Conservation (phyloP, 305 asterid genomes). For the Caryopteris hybrid region DNA sequence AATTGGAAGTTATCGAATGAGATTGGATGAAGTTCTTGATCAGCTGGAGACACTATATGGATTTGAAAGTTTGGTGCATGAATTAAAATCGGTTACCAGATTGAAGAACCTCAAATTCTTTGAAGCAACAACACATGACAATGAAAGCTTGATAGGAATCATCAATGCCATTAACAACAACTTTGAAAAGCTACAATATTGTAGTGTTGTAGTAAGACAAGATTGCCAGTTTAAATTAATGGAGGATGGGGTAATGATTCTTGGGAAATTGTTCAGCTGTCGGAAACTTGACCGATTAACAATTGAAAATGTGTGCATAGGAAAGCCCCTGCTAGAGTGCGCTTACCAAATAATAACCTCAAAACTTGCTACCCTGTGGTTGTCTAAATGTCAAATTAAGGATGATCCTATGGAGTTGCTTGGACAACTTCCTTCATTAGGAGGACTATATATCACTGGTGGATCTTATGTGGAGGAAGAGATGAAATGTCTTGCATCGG, state of each 20-base stretch:
- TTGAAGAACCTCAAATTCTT: background rate
- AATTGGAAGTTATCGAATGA: background rate
- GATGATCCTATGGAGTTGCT: background rate
- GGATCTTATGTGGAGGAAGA: too few species aligned
- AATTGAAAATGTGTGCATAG: background rate
- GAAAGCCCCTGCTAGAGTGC: background rate
- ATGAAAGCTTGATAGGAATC: background rate
- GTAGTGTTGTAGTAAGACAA: background rate
- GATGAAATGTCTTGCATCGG: too few species aligned
- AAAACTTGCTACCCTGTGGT: background rate
- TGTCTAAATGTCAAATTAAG: background rate
- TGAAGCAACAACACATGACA: background rate
- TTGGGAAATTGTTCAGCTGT: background rate
- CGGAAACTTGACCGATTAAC: background rate
- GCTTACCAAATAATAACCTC: background rate
- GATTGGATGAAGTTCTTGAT: background rate
- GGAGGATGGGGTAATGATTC: background rate
- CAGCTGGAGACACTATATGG: background rate
- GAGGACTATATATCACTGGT: too few species aligned
- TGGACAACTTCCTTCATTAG: too few species aligned
- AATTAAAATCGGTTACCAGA: background rate
- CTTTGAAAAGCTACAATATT: background rate
- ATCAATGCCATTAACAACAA: background rate
- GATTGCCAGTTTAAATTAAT: background rate
- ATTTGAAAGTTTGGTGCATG: constrained; percentile 1